Base-by-base conservation (phyloP, 768 basidiomycete species). In the Mycena sanguinolenta region DNA sequence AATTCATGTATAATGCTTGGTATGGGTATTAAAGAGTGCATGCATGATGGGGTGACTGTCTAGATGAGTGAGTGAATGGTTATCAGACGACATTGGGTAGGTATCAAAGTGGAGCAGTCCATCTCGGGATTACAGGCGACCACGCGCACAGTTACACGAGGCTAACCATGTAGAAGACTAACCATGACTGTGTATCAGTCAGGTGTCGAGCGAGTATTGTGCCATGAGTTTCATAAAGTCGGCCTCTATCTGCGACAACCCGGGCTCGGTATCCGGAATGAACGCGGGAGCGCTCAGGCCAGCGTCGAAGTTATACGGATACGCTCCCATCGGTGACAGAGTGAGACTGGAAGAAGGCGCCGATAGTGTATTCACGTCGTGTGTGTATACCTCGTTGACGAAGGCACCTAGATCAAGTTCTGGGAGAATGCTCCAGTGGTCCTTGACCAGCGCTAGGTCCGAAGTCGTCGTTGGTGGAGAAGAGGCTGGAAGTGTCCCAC, bases 141-240 rank as follows among this genome's bases (percentile, higher is more conserved):
- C 32, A 34, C 10, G 32, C 32, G 4, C 10, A 10, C 39, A 14
- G 16, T 7, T 46, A 46, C 44, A 46, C 44, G 21, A 46, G 3
- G 44, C 3, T 19, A 21, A n/a, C 44, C 44, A 21, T 10, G 44
- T n/a, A n/a, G n/a, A n/a, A n/a, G n/a, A n/a, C n/a, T n/a, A n/a
- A n/a, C n/a, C n/a, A n/a, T n/a, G n/a, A n/a, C n/a, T n/a, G 19
- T n/a, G 44, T 36, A 4, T 3, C 16, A 14, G 13, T 30, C 30
- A 55, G 17, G 53, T 19, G 8, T 57, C 34, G 7, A 58, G 36
- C 25, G 23, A 58, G 17, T 58, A 58, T n/a, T 58, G 38, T 9
- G 57, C 57, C 36, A 58, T 38, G 25, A 58, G 57, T 5, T 39
- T 58, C 25, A 32, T 21, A 25, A 58, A 58, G 23, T 58, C 36